phyloP scores from a whole-genome alignment of 2,329 filamentous ascomycete genomes.

The Colletotrichum filicis region DNA sequence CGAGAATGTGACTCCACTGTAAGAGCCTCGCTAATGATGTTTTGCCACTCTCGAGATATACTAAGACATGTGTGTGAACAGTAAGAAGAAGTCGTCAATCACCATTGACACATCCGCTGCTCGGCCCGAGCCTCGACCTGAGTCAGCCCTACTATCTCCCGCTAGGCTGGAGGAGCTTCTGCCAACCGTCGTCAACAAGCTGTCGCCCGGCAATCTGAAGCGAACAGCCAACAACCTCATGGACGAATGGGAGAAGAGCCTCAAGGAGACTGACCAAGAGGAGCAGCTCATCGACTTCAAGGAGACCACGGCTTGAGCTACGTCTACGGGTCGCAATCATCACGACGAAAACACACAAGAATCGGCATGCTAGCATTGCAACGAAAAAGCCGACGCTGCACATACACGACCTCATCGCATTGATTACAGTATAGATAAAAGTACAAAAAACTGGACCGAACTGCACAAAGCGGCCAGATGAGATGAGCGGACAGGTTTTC shows the following conservation, averaged over 20 bases:
- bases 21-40: constrained; percentile 45
- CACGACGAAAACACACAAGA: background rate
- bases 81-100: constrained; percentile 46
- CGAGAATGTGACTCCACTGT: constrained; percentile 59
- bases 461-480: constrained; percentile 21
- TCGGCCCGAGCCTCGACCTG: constrained; percentile 3
- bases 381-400: background rate
- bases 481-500: constrained; percentile 18
- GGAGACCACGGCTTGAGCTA: constrained; percentile 30
- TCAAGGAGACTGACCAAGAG: constrained; percentile 46
- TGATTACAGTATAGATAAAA: constrained; percentile 31
- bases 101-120: constrained; percentile 41
- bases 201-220: constrained; percentile 81
- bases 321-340: background rate
- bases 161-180: constrained; percentile 66
- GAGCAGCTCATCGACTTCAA: constrained; percentile 33
- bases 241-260: constrained; percentile 89
- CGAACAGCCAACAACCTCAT: constrained; percentile 87
- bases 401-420: background rate
- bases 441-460: constrained; percentile 14
- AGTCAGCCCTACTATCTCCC: constrained; percentile 42
- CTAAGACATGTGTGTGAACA: constrained; percentile 38
- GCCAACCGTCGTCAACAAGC: constrained; percentile 77
- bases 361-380: background rate
- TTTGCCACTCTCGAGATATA: constrained; percentile 2